A percentile compares a stretch with the other conserved stretches of the same genome.
These are phyloP conservation scores for Dactylellina haptotyla DNA, from an alignment of 2,329 filamentous ascomycete genomes.

Conservation along the genomic window DNA sequence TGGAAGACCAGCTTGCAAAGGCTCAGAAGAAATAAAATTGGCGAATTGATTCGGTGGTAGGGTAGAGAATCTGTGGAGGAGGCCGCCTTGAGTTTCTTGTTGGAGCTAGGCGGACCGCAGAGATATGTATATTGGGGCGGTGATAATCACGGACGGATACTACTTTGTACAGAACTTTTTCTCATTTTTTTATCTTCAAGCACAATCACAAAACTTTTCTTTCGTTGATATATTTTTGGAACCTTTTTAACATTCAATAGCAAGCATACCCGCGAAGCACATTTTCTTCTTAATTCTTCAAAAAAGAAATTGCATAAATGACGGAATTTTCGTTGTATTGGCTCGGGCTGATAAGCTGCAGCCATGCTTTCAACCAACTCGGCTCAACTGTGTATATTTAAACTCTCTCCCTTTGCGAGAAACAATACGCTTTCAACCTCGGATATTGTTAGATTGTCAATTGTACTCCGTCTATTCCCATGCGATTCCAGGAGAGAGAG, in stretches of 20 bases:
- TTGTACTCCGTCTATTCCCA: too few relatives aligned
- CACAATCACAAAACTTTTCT: not conserved
- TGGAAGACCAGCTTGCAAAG: constrained; percentile 51
- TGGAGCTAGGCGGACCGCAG: not conserved
- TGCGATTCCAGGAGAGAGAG: too few relatives aligned
- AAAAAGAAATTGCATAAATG: not conserved
- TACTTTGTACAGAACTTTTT: constrained; percentile 26
- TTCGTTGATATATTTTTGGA: not conserved
- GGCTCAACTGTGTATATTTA: not conserved
- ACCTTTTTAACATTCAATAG: constrained; percentile 4
- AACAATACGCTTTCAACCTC: not conserved
- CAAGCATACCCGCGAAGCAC: constrained; percentile 23
- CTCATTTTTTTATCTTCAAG: constrained; percentile 2
- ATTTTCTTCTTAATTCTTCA: not conserved
- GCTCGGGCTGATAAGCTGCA: not conserved
- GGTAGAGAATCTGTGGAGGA: not conserved
- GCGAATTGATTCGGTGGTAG: not conserved
- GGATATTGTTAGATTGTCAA: too few relatives aligned
- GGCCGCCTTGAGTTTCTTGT: too few relatives aligned
- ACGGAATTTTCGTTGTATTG: not conserved
- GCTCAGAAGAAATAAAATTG: constrained; percentile 37
- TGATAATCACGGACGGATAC: not conserved
- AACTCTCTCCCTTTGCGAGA: not conserved
- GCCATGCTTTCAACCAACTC: constrained; percentile 4
- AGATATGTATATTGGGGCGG: not conserved